These are phyloP conservation scores for Pseudogymnoascus sp. DNA, from an alignment of 2,329 filamentous ascomycete species.

Conservation along the genomic window DNA sequence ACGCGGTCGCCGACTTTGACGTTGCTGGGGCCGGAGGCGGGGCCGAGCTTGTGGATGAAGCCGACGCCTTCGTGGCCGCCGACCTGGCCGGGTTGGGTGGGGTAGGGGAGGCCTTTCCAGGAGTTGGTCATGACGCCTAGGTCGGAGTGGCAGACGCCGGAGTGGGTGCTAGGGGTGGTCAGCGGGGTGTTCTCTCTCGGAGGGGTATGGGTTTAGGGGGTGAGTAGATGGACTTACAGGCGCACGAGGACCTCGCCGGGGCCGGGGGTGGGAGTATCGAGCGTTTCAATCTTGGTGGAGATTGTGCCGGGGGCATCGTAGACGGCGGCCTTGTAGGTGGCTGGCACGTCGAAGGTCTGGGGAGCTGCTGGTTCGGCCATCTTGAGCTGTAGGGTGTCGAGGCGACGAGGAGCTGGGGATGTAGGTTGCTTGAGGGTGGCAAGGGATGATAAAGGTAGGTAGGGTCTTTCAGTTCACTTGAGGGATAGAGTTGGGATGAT, in stretches of 20 bases:
- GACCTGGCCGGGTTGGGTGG: slow-evolving; percentile 40
- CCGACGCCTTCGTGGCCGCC: slow-evolving; percentile 64
- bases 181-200: neutral
- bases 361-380: slow-evolving; percentile 21
- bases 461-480: neutral
- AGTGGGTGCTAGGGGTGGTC: slow-evolving; percentile 41
- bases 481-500: neutral
- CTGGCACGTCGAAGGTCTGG: slow-evolving; percentile 36
- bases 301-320: slow-evolving; percentile 58
- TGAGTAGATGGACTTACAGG: slow-evolving; percentile 34
- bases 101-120: slow-evolving; percentile 20
- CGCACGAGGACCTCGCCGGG: slow-evolving; percentile 54
- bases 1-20: slow-evolving; percentile 60
- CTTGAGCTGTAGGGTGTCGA: neutral
- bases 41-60: slow-evolving; percentile 55
- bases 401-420: neutral
- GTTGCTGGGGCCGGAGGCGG: slow-evolving; percentile 44
- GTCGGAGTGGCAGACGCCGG: slow-evolving; percentile 58
- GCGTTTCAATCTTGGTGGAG: slow-evolving; percentile 53
- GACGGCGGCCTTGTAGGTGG: slow-evolving; percentile 53
- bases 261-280: slow-evolving; percentile 57
- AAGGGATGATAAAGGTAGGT: neutral
- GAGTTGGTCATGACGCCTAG: slow-evolving; percentile 45
- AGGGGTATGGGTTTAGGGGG: neutral
- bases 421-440: neutral